Percentiles rank a stretch among this genome's conserved stretches.
Conservation (phyloP, 306 rosid species). For the Dalbergia oliveri region DNA sequence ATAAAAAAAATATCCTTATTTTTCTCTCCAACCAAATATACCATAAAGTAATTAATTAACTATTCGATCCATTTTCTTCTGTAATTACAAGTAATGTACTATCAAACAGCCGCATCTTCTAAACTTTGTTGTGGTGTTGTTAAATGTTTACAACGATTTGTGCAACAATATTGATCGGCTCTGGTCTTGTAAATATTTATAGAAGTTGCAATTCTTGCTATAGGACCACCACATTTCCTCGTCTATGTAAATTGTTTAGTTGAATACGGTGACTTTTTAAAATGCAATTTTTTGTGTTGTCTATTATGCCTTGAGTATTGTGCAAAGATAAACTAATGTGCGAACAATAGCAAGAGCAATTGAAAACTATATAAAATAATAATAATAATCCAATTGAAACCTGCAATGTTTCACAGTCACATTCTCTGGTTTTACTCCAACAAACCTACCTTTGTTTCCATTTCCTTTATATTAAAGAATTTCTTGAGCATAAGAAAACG, state of each 20-base stretch:
- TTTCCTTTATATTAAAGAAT: neutral
- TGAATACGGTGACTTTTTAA: neutral
- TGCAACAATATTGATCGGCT: neutral
- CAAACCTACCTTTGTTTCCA: neutral
- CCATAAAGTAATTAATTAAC: too few species aligned
- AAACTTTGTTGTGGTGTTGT: too few species aligned
- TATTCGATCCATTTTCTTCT: too few species aligned
- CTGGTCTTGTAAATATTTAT: neutral
- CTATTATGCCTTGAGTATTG: neutral
- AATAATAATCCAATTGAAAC: neutral
- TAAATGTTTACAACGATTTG: neutral
- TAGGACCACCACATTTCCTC: neutral
- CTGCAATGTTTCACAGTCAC: neutral
- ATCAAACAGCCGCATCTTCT: too few species aligned
- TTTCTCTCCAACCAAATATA: too few species aligned
- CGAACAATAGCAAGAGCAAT: neutral
- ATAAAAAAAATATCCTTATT: too few species aligned
- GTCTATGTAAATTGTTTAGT: neutral
- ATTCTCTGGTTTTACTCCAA: neutral
- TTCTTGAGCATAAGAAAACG: constrained; percentile 25
- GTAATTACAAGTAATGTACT: too few species aligned
- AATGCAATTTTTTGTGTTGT: neutral
- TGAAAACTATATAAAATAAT: too few species aligned
- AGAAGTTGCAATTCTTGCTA: neutral
- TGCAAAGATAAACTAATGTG: neutral